Base-by-base conservation (phyloP, 495 filamentous ascomycete genomes). In the Daldinia vernicosa region DNA sequence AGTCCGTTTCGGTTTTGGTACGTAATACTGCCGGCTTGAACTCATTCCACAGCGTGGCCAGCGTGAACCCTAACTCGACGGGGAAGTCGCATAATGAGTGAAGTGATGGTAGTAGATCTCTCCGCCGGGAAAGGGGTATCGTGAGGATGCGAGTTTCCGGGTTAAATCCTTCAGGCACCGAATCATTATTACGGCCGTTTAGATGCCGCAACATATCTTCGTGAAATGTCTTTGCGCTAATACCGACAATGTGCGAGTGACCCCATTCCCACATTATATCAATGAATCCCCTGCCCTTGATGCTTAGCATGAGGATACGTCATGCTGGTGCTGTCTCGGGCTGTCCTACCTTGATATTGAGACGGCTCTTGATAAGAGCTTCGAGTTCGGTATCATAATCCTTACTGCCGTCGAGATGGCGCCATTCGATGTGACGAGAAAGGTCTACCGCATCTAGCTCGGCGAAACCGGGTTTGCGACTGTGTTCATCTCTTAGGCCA, bases 241-340 rank as follows among this genome's bases (percentile, higher is more conserved):
- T 76, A 1, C 81, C 80, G 62, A 82, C 80, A 5, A 68, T 68
- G 12, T 80, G 67, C 6, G 69, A 54, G 24, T 83, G 81, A 26
- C 79, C 79, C 22, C 69, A 76, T 19, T 77, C 77, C 56, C 79
- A 77, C 24, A 80, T 56, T 28, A 76, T 67, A 43, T 80, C 75
- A 12, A 80, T 6, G 15, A 64, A 57, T 28, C 15, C 4, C 2
- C 30, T 47, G 15, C 60, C 35, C 24, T 60, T 50, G 14, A 35
- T 17, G 27, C 27, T 60, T 1, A 80, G 35, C 32, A 78, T 55
- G 9, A 73, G 60, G 9, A 80, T 65, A 47, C 74, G 76, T 80
- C 80, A 82, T 0, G 75, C 72, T 1, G 80, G 77, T 6, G 60
- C 69, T 15, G n/a, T 32, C 8, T 67, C 71, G 1, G 74, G 56